phyloP scores from a whole-genome alignment of 2,329 filamentous ascomycete genomes.

The Botrytis paeoniae region DNA sequence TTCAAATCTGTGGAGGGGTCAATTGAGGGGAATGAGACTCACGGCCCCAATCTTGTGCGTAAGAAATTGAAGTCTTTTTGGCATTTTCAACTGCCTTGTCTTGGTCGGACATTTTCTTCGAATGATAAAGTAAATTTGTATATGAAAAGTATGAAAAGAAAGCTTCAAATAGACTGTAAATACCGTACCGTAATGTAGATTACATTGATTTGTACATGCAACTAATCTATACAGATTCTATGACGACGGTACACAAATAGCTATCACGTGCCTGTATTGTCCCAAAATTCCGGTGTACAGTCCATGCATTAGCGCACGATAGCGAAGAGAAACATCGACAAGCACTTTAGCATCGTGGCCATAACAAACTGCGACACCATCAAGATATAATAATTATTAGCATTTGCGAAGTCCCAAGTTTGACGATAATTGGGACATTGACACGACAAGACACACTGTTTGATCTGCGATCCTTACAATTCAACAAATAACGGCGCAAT shows the following conservation, averaged over 20 bases:
- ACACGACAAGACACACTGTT: not conserved
- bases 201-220: not conserved
- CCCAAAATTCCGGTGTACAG: not conserved
- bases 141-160: not conserved
- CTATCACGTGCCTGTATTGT: constrained; percentile 6
- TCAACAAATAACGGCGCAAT: constrained; percentile 29
- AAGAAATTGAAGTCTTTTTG: constrained; percentile 44
- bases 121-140: not conserved
- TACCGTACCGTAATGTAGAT: not conserved
- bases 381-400: not conserved
- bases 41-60: constrained; percentile 52
- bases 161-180: not conserved
- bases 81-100: constrained; percentile 31
- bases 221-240: not conserved
- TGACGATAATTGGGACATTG: not conserved
- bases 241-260: not conserved
- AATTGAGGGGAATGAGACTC: constrained; percentile 33
- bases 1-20: not conserved
- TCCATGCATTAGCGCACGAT: constrained; percentile 19
- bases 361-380: constrained; percentile 19
- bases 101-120: constrained; percentile 28
- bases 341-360: constrained; percentile 22
- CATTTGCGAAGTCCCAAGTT: not conserved
- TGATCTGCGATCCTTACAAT: not conserved
- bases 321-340: constrained; percentile 12